A percentile compares a stretch with the other conserved stretches of the same genome.
These are phyloP conservation scores for Caloboletus firmus DNA, from an alignment of 1,284 basidiomycete genomes.

Conservation along the genomic window DNA sequence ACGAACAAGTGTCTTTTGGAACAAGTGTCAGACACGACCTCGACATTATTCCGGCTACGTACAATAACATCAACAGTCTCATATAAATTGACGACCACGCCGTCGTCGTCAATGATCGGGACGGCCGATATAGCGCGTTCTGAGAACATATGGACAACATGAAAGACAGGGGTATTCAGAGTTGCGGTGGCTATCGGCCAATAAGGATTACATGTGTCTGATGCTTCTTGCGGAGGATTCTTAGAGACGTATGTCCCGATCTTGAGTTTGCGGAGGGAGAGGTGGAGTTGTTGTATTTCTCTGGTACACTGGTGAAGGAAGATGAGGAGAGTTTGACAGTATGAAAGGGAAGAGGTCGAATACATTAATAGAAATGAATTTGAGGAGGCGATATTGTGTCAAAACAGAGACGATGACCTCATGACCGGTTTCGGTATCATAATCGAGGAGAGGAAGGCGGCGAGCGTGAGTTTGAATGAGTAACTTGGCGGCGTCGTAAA, in stretches of 20 bases:
- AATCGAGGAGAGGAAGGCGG: constrained; percentile 90
- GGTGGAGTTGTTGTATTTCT: constrained; percentile 74
- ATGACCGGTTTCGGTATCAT: constrained; percentile 90
- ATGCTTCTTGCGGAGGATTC: constrained; percentile 40
- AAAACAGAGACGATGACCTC: constrained; percentile 96
- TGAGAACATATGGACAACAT: constrained; percentile 99
- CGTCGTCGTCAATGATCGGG: constrained; percentile 92
- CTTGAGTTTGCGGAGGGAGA: constrained; percentile 81
- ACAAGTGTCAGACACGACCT: constrained; percentile 7
- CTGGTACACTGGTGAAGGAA: constrained; percentile 54
- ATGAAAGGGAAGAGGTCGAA: constrained; percentile 30
- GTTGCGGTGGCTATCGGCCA: constrained; percentile 93
- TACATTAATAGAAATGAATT: constrained; percentile 98
- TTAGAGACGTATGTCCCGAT: constrained; percentile 90
- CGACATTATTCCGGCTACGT: constrained; percentile 37
- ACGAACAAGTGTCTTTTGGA: constrained; percentile 85
- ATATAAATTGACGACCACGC: constrained; percentile 94
- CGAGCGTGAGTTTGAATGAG: constrained; percentile 96
- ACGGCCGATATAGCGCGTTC: constrained; percentile 95
- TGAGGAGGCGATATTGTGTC: constrained; percentile 97
- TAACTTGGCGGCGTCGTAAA: constrained; percentile 89
- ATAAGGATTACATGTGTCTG: constrained; percentile 66
- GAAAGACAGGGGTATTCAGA: constrained; percentile 90
- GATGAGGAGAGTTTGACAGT: constrained; percentile 9
- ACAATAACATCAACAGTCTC: constrained; percentile 99